Conservation (phyloP, 1,284 basidiomycete genomes). For the Dichomitus squalens region DNA sequence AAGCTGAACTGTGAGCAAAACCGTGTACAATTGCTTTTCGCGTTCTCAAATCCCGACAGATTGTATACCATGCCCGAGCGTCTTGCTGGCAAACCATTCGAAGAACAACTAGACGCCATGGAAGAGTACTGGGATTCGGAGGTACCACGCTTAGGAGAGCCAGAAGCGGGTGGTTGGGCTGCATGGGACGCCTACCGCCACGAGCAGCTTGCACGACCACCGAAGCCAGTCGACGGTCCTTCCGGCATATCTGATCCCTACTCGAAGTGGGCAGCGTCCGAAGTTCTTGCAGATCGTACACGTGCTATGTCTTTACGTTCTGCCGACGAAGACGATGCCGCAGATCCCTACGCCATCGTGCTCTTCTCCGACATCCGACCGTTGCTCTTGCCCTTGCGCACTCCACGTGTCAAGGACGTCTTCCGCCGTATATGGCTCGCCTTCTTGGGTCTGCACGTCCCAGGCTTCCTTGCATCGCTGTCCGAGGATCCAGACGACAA, state of each 20-base stretch:
- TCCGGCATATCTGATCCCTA: conserved; percentile 57
- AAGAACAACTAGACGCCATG: conserved; percentile 53
- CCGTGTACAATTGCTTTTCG: background rate
- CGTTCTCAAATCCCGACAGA: conserved; percentile 36
- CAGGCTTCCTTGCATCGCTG: conserved; percentile 56
- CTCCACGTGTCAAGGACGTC: conserved; percentile 53
- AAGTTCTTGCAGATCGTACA: conserved; percentile 50
- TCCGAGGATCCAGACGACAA: conserved; percentile 30
- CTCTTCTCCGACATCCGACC: conserved; percentile 81
- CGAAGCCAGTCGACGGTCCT: conserved; percentile 19
- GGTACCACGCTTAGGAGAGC: conserved; percentile 63
- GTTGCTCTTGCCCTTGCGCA: conserved; percentile 65
- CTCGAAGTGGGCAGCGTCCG: conserved; percentile 67
- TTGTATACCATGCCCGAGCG: conserved; percentile 54
- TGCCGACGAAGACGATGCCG: conserved; percentile 54
- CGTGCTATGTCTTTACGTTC: conserved; percentile 59
- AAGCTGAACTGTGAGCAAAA: conserved; percentile 68
- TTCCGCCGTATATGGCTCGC: conserved; percentile 80
- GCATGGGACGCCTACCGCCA: conserved; percentile 52
- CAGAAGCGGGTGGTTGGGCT: conserved; percentile 61
- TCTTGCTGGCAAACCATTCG: conserved; percentile 44
- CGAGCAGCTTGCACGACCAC: conserved; percentile 28
- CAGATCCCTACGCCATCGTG: conserved; percentile 80
- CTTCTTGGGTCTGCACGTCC: conserved; percentile 75
- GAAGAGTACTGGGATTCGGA: conserved; percentile 83